Evolutionary conservation across 768 basidiomycete species (phyloP), one percentile per base, ranked within the genome.

Genomic region (Lentinula raphanica): DNA sequence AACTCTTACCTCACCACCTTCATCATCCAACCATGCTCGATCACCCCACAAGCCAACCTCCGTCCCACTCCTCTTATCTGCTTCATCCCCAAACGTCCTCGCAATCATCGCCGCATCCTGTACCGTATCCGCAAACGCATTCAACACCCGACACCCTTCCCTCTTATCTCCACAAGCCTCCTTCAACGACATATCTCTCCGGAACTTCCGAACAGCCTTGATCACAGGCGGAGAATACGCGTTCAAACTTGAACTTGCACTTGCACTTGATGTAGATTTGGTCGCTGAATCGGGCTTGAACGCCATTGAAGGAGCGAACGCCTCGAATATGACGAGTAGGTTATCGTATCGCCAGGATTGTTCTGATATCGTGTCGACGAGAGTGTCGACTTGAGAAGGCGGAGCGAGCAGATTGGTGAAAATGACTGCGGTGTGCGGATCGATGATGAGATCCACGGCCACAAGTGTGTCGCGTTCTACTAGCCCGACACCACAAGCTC

Each of bases 131-230:
- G 89, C 86, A 66, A 91, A 92, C 1, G 83, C 86, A 65, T 79
- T 81, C 44, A 73, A 67, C 8, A 91, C 68, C 5, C 54, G 60
- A 19, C 82, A 79, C 0, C 59, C 69, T 15, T 65, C 51, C 15
- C 77, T 63, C 66, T 85, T 86, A 44, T 74, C 76, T 44, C 76
- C 76, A 61, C 76, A 85, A 1, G 79, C 88, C 59, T 86, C 86
- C 0, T 81, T 75, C 15, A 93, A 82, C 23, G 69, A 76, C 23
- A 92, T 53, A 60, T 84, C 81, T 54, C 90, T 74, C 58, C 82
- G 72, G 29, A 93, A 78, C 66, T 81, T 87, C 69, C 81, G 84
- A 63, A 92, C 72, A 0, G 87, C 84, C 62, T 87, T 90, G 57
- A 88, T 63, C 38, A 88, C 78, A 0, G 87, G 85, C 2, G 83